A percentile compares a stretch with the other conserved stretches of the same genome.
Evolutionary conservation across 2,329 filamentous ascomycete species (phyloP).

Genomic region (Pseudogymnoascus pannorum): DNA sequence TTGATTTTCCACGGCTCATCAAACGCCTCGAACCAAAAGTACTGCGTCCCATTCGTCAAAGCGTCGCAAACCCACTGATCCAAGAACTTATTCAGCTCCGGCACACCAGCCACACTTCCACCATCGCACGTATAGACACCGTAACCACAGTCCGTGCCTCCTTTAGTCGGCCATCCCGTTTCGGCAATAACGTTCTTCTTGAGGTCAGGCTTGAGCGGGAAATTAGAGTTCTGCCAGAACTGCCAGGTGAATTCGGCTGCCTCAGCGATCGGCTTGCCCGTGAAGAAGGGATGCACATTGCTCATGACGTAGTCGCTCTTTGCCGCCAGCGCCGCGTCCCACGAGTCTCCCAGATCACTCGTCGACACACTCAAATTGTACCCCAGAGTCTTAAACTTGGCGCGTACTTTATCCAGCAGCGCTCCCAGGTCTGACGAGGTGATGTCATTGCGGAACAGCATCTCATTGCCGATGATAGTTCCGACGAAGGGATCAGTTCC

Average conservation of each 20-base stretch:
- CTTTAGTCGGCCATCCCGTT: slow-evolving; percentile 81
- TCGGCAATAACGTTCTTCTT: slow-evolving; percentile 76
- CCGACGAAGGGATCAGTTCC: slow-evolving; percentile 65
- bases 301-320: slow-evolving; percentile 87
- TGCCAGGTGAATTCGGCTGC: slow-evolving; percentile 74
- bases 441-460: slow-evolving; percentile 70
- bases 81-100: slow-evolving; percentile 82
- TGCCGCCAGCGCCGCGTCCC: slow-evolving; percentile 61
- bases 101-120: slow-evolving; percentile 70
- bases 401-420: slow-evolving; percentile 60
- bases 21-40: slow-evolving; percentile 97
- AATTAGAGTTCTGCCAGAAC: slow-evolving; percentile 72
- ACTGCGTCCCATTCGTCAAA: slow-evolving; percentile 75
- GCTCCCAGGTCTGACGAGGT: slow-evolving; percentile 54
- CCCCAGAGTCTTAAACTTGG: slow-evolving; percentile 60
- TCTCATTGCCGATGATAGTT: slow-evolving; percentile 76
- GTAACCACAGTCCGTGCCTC: slow-evolving; percentile 68
- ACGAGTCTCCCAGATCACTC: slow-evolving; percentile 83
- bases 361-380: slow-evolving; percentile 74
- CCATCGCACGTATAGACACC: slow-evolving; percentile 47
- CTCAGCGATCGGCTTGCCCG: slow-evolving; percentile 58
- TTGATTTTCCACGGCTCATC: slow-evolving; percentile 90
- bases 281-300: slow-evolving; percentile 96
- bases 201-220: slow-evolving; percentile 50
- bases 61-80: slow-evolving; percentile 75